Percentiles rank a stretch among this genome's conserved stretches.
Evolutionary conservation across 2,329 filamentous ascomycete genomes (phyloP).

Genomic region (Talaromyces sp.): DNA sequence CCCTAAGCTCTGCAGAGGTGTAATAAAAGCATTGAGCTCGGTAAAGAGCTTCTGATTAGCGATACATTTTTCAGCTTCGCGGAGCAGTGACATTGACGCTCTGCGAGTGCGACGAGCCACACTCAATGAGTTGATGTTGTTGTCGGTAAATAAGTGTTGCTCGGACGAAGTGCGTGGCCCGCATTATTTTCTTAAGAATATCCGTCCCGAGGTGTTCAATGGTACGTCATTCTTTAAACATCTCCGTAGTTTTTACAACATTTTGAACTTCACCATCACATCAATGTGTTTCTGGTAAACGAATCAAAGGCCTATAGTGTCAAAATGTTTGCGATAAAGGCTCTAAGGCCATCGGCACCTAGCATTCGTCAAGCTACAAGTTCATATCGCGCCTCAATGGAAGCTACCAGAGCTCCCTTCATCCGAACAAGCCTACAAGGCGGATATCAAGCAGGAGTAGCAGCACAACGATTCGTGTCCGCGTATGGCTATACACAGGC

Average conservation of each 20-base stretch:
- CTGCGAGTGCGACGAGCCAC: conserved; percentile 9
- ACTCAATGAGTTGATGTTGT: not conserved
- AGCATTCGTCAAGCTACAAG: conserved; percentile 6
- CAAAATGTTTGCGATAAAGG: conserved; percentile 12
- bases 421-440: conserved; percentile 17
- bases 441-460: conserved; percentile 19
- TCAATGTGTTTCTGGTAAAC: too few relatives aligned
- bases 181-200: not conserved
- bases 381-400: conserved; percentile 10
- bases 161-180: conserved; percentile 4
- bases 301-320: too few relatives aligned
- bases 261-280: not conserved
- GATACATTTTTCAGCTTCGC: conserved; percentile 44
- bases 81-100: conserved; percentile 44
- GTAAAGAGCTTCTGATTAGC: conserved; percentile 38
- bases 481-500: conserved; percentile 51
- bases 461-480: conserved; percentile 39
- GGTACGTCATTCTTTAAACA: conserved; percentile 13
- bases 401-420: conserved; percentile 20
- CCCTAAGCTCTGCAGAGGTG: conserved; percentile 31
- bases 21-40: conserved; percentile 42
- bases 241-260: not conserved
- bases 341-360: not conserved
- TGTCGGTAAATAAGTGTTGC: not conserved
- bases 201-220: conserved; percentile 6